Base-by-base conservation (phyloP, 2,329 filamentous ascomycete genomes). In the Aspergillus sp. region DNA sequence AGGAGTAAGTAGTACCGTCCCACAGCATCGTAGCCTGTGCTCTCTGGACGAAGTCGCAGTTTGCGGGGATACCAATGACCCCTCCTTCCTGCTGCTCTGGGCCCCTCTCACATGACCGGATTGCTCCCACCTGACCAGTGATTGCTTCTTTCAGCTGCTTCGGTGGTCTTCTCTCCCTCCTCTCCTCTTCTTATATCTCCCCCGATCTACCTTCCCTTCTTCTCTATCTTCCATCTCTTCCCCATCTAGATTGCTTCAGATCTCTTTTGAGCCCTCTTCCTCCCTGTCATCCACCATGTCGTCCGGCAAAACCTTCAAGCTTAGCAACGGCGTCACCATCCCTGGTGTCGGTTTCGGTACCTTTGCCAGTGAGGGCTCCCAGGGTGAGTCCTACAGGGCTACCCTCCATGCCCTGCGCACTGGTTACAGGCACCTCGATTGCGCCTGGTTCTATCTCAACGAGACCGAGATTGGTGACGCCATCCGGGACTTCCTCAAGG, bases 301-400 rank as follows among this genome's bases (percentile, higher is more conserved):
- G 60, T 68, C 71, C 60, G 75, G 67, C 54, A 58, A 62, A 50
- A 71, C 69, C 41, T 79, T 73, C 67, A 76, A 65, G 52, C 70
- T 80, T 44, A 74, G 66, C 70, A 80, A 78, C 60, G 77, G 76
- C 56, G 76, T 83, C 49, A 73, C 73, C 61, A 79, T 83, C 54
- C 81, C 81, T 50, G 79, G 73, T 42, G 67, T 83, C 30, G 81
- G 81, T 28, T 83, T 84, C 57, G 81, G 81, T 55, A 83, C 81
- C 55, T 83, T 82, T 59, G 77, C 79, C 63, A 85, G 77, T 64
- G 82, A 86, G 68, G 82, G 81, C 47, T 62, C 71, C 51, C 70
- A 72, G 54, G 78, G 78, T 35, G 77, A 81, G 68, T 76, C 76
- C 40, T 81, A 81, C 70, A 72, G 69, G 47, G 73, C 74, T 33